phyloP scores from a whole-genome alignment of 768 basidiomycete species.

The Auriscalpium microsporum region DNA sequence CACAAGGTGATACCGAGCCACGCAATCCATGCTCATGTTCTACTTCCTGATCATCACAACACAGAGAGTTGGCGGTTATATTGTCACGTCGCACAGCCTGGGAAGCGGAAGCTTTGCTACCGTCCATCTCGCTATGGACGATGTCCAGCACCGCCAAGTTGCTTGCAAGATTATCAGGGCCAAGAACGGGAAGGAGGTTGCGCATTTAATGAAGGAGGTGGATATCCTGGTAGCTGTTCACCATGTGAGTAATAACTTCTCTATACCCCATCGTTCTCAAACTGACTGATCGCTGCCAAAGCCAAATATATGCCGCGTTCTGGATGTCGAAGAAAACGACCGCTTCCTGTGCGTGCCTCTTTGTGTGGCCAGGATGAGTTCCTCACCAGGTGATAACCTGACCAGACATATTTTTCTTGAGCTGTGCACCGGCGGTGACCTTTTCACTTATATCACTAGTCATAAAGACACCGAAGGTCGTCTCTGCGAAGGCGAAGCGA shows the following conservation, averaged over 20 bases:
- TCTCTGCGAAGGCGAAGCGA: conserved; percentile 72
- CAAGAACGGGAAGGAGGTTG: conserved; percentile 49
- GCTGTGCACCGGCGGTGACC: conserved; percentile 77
- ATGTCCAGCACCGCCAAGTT: conserved; percentile 55
- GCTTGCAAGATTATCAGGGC: conserved; percentile 77
- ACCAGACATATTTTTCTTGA: conserved; percentile 75
- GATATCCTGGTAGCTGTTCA: conserved; percentile 60
- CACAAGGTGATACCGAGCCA: conserved; percentile 37
- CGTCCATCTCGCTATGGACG: conserved; percentile 71
- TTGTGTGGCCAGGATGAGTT: not conserved
- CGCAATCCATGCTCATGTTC: not conserved
- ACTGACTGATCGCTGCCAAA: conserved; percentile 18
- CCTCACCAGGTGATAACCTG: not conserved
- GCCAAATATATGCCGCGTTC: conserved; percentile 79
- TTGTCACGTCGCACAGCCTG: conserved; percentile 71
- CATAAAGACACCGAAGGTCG: conserved; percentile 39
- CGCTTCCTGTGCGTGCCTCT: conserved; percentile 43
- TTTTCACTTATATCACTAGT: conserved; percentile 78
- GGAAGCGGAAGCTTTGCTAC: conserved; percentile 79
- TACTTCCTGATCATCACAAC: not conserved
- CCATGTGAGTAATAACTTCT: conserved; percentile 41
- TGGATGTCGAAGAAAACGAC: conserved; percentile 54
- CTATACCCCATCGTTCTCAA: not conserved
- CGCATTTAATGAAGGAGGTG: conserved; percentile 70
- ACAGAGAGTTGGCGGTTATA: conserved; percentile 52